Percentiles rank a stretch among this genome's conserved stretches.
These are phyloP conservation scores for Alternaria viburni DNA, from an alignment of 2,329 filamentous ascomycete species.

Conservation along the genomic window DNA sequence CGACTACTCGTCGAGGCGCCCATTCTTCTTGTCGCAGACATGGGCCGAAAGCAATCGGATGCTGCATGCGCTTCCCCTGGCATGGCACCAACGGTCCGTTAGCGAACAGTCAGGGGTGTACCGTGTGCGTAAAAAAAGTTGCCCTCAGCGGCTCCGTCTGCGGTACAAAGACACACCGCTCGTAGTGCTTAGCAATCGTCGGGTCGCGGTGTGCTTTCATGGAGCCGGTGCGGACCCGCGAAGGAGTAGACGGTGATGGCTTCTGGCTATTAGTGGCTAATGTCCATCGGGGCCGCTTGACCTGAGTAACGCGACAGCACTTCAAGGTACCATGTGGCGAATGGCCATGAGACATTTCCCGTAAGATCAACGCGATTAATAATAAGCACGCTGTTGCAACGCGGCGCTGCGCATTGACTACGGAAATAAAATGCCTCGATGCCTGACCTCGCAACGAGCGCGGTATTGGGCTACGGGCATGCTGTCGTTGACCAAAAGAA, in stretches of 20 bases:
- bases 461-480: not conserved
- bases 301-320: not conserved
- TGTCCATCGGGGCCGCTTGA: constrained; percentile 1
- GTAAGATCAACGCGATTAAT: constrained; percentile 24
- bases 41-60: constrained; percentile 1
- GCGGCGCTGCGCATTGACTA: constrained; percentile 17
- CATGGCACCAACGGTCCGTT: constrained; percentile 12
- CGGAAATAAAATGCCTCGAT: constrained; percentile 25
- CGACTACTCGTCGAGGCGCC: not conserved
- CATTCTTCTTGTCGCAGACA: constrained; percentile 8
- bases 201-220: constrained; percentile 3
- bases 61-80: constrained; percentile 5
- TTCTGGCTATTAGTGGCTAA: not conserved
- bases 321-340: constrained; percentile 7
- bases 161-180: constrained; percentile 10
- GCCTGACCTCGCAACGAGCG: constrained; percentile 7
- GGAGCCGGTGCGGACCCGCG: constrained; percentile 14
- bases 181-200: constrained; percentile 5
- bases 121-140: constrained; percentile 7
- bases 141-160: constrained; percentile 4
- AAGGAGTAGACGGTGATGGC: constrained; percentile 4
- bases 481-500: not conserved
- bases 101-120: constrained; percentile 6
- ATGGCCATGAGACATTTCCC: constrained; percentile 5
- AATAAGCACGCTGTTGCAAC: constrained; percentile 18